A percentile compares a stretch with the other conserved stretches of the same genome.
Evolutionary conservation across 2,329 filamentous ascomycete genomes (phyloP).

Genomic region (Ophiostoma sp.): DNA sequence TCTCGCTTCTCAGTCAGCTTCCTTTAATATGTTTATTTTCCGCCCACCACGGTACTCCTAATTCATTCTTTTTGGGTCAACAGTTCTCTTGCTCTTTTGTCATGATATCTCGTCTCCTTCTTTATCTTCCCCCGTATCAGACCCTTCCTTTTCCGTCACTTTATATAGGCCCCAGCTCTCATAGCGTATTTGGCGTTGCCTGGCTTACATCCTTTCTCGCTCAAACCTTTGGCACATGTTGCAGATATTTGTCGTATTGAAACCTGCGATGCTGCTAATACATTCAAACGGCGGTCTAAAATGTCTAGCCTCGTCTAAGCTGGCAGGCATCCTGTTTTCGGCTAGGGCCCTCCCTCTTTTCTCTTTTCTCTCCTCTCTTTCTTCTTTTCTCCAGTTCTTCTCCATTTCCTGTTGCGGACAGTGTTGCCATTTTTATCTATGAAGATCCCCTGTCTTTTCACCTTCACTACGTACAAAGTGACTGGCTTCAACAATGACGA

Average conservation of each 20-base stretch:
- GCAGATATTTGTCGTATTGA: constrained; percentile 5
- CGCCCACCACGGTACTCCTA: not conserved
- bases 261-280: not conserved
- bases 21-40: not conserved
- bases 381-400: not conserved
- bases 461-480: no score
- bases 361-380: not conserved
- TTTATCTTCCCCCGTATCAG: not conserved
- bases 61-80: not conserved
- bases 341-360: not conserved
- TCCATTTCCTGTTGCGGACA: not conserved
- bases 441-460: not conserved
- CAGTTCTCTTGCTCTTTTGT: not conserved
- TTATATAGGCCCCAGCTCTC: not conserved
- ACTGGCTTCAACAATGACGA: not conserved
- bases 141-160: not conserved
- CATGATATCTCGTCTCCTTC: not conserved
- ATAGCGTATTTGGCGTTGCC: not conserved
- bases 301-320: constrained; percentile 11
- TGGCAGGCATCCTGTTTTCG: not conserved
- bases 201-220: not conserved
- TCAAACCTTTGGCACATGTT: not conserved
- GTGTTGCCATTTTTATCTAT: not conserved
- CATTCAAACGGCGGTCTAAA: constrained; percentile 12
- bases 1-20: not conserved